Evolutionary conservation across 352 stramenopile genomes (phyloP).

Genomic region (Globisporangium ultimum): DNA sequence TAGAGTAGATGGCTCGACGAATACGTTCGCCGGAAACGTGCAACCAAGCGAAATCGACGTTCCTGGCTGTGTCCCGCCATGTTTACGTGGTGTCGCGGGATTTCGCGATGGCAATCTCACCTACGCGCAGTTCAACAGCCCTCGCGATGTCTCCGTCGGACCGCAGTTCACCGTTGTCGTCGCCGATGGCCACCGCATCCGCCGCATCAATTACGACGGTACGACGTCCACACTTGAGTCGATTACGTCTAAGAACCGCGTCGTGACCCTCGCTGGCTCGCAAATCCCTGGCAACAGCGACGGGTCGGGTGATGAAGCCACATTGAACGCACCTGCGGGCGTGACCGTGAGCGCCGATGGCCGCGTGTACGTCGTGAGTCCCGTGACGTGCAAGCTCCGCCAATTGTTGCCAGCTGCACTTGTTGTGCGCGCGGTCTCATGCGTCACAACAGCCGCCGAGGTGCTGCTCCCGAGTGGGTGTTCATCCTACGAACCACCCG

Average conservation of each 20-base stretch:
- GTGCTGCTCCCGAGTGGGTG: constrained; percentile 92
- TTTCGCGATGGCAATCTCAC: constrained; percentile 87
- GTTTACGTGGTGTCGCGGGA: constrained; percentile 85
- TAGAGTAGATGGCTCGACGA: constrained; percentile 46
- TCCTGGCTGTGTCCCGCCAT: constrained; percentile 87
- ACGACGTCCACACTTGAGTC: constrained; percentile 57
- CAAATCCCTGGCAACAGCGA: constrained; percentile 68
- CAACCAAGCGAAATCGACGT: constrained; percentile 60
- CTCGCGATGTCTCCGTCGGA: constrained; percentile 87
- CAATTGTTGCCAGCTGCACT: constrained; percentile 69
- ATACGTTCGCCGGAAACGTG: constrained; percentile 64
- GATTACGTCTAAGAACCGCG: constrained; percentile 60
- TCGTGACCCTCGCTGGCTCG: constrained; percentile 91
- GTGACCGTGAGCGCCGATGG: constrained; percentile 87
- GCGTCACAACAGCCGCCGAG: constrained; percentile 73
- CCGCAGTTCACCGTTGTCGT: constrained; percentile 84
- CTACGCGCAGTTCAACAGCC: constrained; percentile 90
- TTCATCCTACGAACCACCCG: constrained; percentile 90
- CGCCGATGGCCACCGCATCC: constrained; percentile 86
- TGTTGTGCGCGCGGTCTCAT: constrained; percentile 69
- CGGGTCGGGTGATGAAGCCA: constrained; percentile 82
- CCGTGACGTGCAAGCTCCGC: constrained; percentile 86
- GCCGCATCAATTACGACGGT: constrained; percentile 74
- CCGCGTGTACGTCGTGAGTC: constrained; percentile 90
- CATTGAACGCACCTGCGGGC: constrained; percentile 86